Evolutionary conservation across 352 stramenopile species (phyloP).

Genomic region (Pythium graminicola): DNA sequence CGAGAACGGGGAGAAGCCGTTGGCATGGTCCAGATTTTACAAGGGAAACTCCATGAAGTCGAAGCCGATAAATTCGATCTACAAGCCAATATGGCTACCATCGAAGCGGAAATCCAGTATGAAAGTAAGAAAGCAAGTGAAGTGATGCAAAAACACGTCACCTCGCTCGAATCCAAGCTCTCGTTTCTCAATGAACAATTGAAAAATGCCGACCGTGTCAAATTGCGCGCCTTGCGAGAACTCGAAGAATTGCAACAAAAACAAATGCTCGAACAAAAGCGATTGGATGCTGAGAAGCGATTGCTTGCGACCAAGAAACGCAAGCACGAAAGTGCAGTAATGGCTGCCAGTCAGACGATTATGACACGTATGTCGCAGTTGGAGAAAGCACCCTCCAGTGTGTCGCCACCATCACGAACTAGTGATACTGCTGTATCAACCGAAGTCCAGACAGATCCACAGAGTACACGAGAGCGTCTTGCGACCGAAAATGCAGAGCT

Average conservation of each 20-base stretch:
- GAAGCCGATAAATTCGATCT: conserved; percentile 69
- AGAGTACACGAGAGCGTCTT: conserved; percentile 23
- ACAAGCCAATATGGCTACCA: conserved; percentile 36
- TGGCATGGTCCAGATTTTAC: conserved; percentile 51
- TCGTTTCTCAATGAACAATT: conserved; percentile 45
- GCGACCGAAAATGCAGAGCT: conserved; percentile 23
- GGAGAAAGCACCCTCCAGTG: conserved; percentile 6
- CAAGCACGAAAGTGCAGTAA: conserved; percentile 43
- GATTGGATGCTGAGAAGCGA: conserved; percentile 53
- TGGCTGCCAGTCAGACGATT: conserved; percentile 46
- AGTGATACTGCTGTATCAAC: background rate
- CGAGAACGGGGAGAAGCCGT: conserved; percentile 44
- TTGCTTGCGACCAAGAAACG: conserved; percentile 60
- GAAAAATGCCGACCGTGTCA: conserved; percentile 53
- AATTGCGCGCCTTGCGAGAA: conserved; percentile 40
- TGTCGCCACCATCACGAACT: background rate
- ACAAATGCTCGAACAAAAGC: conserved; percentile 51
- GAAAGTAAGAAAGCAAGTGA: conserved; percentile 36
- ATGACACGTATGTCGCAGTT: conserved; percentile 26
- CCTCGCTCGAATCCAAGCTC: conserved; percentile 51
- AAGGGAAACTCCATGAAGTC: conserved; percentile 34
- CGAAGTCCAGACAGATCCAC: conserved; percentile 11
- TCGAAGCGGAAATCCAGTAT: conserved; percentile 44
- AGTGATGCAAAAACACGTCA: conserved; percentile 35
- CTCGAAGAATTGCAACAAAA: conserved; percentile 55